Evolutionary conservation across 495 filamentous ascomycete genomes (phyloP).

Genomic region (Hypoxylon subgilvum): DNA sequence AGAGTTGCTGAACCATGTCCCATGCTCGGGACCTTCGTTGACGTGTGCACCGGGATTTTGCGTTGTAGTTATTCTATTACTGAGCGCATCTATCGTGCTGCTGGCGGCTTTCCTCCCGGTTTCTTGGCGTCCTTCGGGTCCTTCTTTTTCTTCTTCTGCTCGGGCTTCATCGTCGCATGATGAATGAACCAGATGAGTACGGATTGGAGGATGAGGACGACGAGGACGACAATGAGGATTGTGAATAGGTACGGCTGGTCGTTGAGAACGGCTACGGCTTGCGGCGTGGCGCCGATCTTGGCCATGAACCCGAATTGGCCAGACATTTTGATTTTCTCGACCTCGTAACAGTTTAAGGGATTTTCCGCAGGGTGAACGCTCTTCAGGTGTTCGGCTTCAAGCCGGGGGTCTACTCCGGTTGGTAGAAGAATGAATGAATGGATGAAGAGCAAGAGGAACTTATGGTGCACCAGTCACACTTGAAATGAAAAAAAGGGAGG

Average conservation of each 20-base stretch:
- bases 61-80: neutral
- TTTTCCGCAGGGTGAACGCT: neutral
- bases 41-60: neutral
- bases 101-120: constrained; percentile 37
- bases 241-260: constrained; percentile 60
- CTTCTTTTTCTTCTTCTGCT: constrained; percentile 56
- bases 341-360: neutral
- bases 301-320: constrained; percentile 58
- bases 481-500: constrained; percentile 15
- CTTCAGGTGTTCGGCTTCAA: constrained; percentile 18
- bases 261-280: constrained; percentile 58
- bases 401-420: constrained; percentile 5
- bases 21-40: neutral
- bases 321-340: constrained; percentile 28
- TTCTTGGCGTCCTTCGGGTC: constrained; percentile 46
- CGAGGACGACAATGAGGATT: constrained; percentile 54
- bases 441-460: constrained; percentile 25
- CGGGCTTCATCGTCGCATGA: constrained; percentile 57
- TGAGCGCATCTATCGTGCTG: constrained; percentile 30
- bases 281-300: constrained; percentile 55
- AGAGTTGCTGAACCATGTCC: neutral
- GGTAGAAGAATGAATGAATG: constrained; percentile 9
- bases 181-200: constrained; percentile 58
- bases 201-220: constrained; percentile 49
- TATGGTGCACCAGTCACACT: constrained; percentile 45